phyloP scores from a whole-genome alignment of 805 yeast species.

The Ogataea chonburiensis region DNA sequence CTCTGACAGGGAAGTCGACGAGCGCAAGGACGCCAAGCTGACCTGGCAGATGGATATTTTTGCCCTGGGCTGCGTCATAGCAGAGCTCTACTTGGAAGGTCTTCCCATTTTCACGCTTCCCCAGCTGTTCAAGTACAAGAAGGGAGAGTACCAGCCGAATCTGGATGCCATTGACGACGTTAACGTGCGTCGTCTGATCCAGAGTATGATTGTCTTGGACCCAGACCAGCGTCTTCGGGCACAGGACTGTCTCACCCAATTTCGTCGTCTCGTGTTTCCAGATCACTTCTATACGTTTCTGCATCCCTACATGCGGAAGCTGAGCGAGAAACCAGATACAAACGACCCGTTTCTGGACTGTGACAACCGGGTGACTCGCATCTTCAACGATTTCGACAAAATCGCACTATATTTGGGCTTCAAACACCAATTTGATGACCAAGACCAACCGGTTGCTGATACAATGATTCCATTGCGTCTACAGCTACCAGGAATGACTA shows the following conservation, averaged over 20 bases:
- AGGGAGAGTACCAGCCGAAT: conserved; percentile 64
- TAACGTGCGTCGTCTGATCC: conserved; percentile 52
- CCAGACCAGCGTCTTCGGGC: conserved; percentile 63
- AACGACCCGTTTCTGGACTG: conserved; percentile 40
- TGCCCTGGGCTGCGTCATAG: conserved; percentile 83
- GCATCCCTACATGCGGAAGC: conserved; percentile 59
- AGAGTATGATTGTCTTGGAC: conserved; percentile 60
- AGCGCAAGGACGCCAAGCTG: conserved; percentile 31
- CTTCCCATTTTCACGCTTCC: conserved; percentile 83
- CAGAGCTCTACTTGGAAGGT: conserved; percentile 86
- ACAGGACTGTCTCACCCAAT: conserved; percentile 48
- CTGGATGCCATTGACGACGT: conserved; percentile 53
- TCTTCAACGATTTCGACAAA: conserved; percentile 58
- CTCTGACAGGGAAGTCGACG: conserved; percentile 27
- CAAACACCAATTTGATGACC: conserved; percentile 25
- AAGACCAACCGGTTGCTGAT: conserved; percentile 7
- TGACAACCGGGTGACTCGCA: conserved; percentile 56
- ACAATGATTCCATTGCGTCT: conserved; percentile 40
- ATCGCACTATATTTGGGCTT: conserved; percentile 43
- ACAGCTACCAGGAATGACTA: conserved; percentile 52
- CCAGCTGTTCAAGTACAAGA: conserved; percentile 79
- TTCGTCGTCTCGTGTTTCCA: conserved; percentile 58
- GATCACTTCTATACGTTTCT: conserved; percentile 64
- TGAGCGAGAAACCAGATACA: conserved; percentile 5
- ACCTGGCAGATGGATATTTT: conserved; percentile 77